Base-by-base conservation (phyloP, 2,329 filamentous ascomycete genomes). In the Hypoxylon sp. region DNA sequence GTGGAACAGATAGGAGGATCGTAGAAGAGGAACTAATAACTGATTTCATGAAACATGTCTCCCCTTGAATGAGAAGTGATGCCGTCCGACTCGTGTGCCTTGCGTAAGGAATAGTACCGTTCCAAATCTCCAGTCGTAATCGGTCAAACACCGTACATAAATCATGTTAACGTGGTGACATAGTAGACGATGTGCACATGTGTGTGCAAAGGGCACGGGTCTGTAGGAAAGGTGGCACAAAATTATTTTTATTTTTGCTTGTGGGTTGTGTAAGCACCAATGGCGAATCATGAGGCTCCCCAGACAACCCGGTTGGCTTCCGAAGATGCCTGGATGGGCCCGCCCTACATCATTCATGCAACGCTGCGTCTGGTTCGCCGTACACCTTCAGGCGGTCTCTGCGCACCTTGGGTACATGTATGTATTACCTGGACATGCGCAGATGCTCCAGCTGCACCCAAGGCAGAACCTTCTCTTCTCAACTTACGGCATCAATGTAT, bases 271-370 rank as follows among this genome's bases (percentile, higher is more conserved):
- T 13, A 35, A 35, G 31, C 9, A 29, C 27, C 27, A 33, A 15
- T 33, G 13, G 8, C 31, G 4, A 35, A 35, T 35, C 31, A 35
- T 9, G n/a, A 35, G 31, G 31, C 31, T 35, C 31, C 31, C 13
- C n/a, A 8, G 3, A n/a, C 29, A n/a, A 13, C 29, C 29, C 5
- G 29, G 9, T n/a, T n/a, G 2, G 29, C 10, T 35, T 35, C 31
- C 31, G 31, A 35, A n/a, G 31, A 15, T 15, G 31, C 15, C n/a
- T 35, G 18, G 11, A 33, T n/a, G 29, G 8, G 5, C 7, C n/a
- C 10, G 5, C 29, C 15, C 29, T 33, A 33, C 29, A 33, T 33
- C 29, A 52, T 58, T 17, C 45, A 54, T 53, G 38, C 48, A 13
- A 53, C 48, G 15, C 38, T 48, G 26, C 20, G 11, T 48, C 9